Percentiles rank a stretch among this genome's conserved stretches.
Conservation (phyloP, 495 filamentous ascomycete species). For the Cercophora sp. region DNA sequence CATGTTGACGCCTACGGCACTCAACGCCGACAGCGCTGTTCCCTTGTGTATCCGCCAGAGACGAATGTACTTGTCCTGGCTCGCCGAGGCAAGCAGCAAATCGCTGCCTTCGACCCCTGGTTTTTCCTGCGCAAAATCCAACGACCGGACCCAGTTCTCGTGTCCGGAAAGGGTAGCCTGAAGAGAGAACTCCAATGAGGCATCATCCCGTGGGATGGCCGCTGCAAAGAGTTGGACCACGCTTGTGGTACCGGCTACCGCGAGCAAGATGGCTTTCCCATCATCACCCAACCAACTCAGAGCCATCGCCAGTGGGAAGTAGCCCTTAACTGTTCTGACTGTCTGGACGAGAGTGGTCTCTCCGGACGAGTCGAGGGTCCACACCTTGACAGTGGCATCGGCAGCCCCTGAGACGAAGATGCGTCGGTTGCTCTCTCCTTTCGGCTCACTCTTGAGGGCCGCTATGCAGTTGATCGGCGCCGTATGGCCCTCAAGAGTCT, state of each 20-base stretch:
- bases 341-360: slow-evolving; percentile 59
- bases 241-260: slow-evolving; percentile 77
- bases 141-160: slow-evolving; percentile 88
- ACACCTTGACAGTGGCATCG: slow-evolving; percentile 79
- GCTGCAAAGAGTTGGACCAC: slow-evolving; percentile 72
- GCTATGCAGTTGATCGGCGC: slow-evolving; percentile 78
- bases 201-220: slow-evolving; percentile 14
- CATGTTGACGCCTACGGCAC: slow-evolving; percentile 38
- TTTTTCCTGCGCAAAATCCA: slow-evolving; percentile 69
- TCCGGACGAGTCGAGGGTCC: slow-evolving; percentile 50
- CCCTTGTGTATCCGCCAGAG: slow-evolving; percentile 83
- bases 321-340: slow-evolving; percentile 68
- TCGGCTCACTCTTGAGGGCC: slow-evolving; percentile 40
- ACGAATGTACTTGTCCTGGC: slow-evolving; percentile 95
- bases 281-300: slow-evolving; percentile 52
- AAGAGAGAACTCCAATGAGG: slow-evolving; percentile 51
- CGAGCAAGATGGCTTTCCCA: slow-evolving; percentile 58
- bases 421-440: slow-evolving; percentile 17
- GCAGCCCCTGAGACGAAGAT: slow-evolving; percentile 69
- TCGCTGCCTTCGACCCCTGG: slow-evolving; percentile 48
- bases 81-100: slow-evolving; percentile 84
- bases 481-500: slow-evolving; percentile 59
- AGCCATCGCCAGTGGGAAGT: slow-evolving; percentile 74
- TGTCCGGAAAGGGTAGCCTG: slow-evolving; percentile 82
- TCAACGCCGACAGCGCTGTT: slow-evolving; percentile 52